Base-by-base conservation (phyloP, 2,329 filamentous ascomycete species). In the Neofusicoccum parvum region DNA sequence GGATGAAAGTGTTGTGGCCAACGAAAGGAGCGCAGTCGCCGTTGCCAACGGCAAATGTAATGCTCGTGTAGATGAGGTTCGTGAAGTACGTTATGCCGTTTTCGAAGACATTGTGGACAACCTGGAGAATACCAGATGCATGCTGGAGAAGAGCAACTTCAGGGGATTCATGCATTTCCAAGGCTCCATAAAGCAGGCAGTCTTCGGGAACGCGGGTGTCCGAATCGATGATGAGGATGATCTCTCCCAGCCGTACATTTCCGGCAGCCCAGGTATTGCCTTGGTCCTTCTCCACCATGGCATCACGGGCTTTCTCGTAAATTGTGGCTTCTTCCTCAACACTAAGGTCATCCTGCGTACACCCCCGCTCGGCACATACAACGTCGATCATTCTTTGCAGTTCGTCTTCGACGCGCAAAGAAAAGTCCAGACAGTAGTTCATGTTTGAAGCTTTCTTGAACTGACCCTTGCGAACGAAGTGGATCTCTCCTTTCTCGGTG, bases 231-330 rank as follows among this genome's bases (percentile, higher is more conserved):
- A 90, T 80, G 48, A 88, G 78, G 66, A 91, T 90, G 72, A 90
- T 91, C 76, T 92, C 90, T 66, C 90, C 90, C 20, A 92, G 79
- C 48, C 90, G 89, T 69, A 92, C 88, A 73, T 92, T 91, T 65
- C 90, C 90, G 72, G 90, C 89, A 37, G 90, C 90, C 87, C 87
- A 90, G n/a, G 88, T 88, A 15, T 87, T 85, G 36, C 87, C 87
- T 66, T 89, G 83, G 49, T 87, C 67, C 6, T 32, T 45, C 32
- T 66, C 65, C 4, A 60, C n/a, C 7, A 65, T 54, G n/a, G 23
- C 45, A 7, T 67, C 45, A 5, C 58, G 64, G 6, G 56, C 56
- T 15, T n/a, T 39, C 23, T 64, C 43, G 39, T 67, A 67, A 10
- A 68, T 17, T 14, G 62, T 54, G 7, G 65, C 43, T n/a, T 67